Conservation (phyloP, 768 basidiomycete genomes). For the Royoungia palumana region DNA sequence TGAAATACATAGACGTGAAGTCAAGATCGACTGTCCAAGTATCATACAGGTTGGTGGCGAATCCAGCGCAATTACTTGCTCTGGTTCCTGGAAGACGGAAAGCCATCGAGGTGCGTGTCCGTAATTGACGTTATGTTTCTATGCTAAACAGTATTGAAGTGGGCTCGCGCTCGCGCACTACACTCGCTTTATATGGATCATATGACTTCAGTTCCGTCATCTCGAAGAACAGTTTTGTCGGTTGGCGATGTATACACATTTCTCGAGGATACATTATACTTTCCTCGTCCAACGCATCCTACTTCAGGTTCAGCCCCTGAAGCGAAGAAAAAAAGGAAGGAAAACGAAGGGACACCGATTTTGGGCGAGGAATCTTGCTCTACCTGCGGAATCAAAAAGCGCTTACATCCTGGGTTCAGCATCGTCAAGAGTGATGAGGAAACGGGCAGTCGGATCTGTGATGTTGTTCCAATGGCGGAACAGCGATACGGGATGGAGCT, state of each 20-base stretch:
- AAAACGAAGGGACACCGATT: conserved; percentile 20
- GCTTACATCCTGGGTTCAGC: conserved; percentile 23
- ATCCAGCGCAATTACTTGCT: conserved; percentile 32
- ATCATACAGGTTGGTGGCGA: conserved; percentile 39
- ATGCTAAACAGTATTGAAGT: conserved; percentile 28
- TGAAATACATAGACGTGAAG: conserved; percentile 33
- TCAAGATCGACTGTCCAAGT: conserved; percentile 26
- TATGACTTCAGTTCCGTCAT: conserved; percentile 16
- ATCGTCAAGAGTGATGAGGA: conserved; percentile 20
- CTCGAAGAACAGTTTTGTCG: conserved; percentile 28
- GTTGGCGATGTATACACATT: conserved; percentile 44
- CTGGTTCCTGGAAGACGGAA: conserved; percentile 44
- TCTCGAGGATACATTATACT: conserved; percentile 41
- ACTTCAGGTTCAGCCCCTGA: conserved; percentile 4
- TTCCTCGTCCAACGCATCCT: conserved; percentile 30
- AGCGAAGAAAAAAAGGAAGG: conserved; percentile 26
- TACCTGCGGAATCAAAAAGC: conserved; percentile 29
- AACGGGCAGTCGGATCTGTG: conserved; percentile 20
- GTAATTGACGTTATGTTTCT: background rate
- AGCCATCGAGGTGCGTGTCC: conserved; percentile 42
- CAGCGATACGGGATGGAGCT: conserved; percentile 17
- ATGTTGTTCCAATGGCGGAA: conserved; percentile 20
- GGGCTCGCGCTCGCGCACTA: conserved; percentile 44
- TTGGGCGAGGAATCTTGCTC: conserved; percentile 25
- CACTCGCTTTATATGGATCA: conserved; percentile 36